Evolutionary conservation across 371 early-diverging fungal species (phyloP).

Genomic region (Apophysomyces sp.): DNA sequence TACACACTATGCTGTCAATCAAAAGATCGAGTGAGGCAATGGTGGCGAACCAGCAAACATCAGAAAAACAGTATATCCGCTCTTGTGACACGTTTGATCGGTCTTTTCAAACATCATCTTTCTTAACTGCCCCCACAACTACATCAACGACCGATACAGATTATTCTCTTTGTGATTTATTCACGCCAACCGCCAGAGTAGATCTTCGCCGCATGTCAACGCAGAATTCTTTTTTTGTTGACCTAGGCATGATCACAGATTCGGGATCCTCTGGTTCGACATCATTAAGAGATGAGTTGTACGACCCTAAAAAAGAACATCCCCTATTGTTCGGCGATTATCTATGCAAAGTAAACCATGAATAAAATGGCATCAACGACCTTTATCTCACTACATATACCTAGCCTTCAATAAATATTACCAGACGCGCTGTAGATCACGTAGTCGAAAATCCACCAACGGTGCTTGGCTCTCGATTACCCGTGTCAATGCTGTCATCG

Average conservation of each 20-base stretch:
- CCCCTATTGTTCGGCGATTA: slow-evolving; percentile 3
- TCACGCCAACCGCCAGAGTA: background rate
- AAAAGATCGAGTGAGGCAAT: background rate
- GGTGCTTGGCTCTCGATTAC: background rate
- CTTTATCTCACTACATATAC: background rate
- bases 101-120: slow-evolving; percentile 13
- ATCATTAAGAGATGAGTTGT: slow-evolving; percentile 18
- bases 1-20: background rate
- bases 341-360: background rate
- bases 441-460: slow-evolving; percentile 1
- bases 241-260: slow-evolving; percentile 13
- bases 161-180: slow-evolving; percentile 1
- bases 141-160: background rate
- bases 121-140: slow-evolving; percentile 11
- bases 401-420: background rate
- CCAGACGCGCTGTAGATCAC: background rate
- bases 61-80: background rate
- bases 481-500: background rate
- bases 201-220: background rate
- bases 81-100: slow-evolving; percentile 14
- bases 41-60: background rate
- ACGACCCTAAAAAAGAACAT: slow-evolving; percentile 11
- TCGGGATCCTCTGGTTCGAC: slow-evolving; percentile 23
- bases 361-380: background rate
- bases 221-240: slow-evolving; percentile 6